These are phyloP conservation scores for Sphagnurus paluster DNA, from an alignment of 1,284 basidiomycete genomes.

Conservation along the genomic window DNA sequence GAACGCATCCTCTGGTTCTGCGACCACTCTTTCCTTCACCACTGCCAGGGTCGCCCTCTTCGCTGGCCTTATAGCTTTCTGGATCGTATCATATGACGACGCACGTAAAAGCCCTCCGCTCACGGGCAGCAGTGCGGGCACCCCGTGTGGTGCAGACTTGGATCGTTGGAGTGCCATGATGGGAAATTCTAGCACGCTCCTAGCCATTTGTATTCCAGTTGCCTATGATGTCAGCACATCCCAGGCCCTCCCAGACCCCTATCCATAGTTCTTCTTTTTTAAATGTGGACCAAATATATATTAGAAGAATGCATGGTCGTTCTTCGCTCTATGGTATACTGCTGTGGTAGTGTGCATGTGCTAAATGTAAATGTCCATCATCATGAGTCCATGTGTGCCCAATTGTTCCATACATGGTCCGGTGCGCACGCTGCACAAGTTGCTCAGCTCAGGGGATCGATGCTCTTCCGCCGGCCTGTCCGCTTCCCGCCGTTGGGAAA, in stretches of 20 bases:
- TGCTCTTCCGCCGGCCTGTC: slow-evolving; percentile 12
- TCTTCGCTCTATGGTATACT: slow-evolving; percentile 1
- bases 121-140: slow-evolving; percentile 16
- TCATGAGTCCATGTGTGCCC: slow-evolving; percentile 12
- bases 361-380: slow-evolving; percentile 10
- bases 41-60: slow-evolving; percentile 5
- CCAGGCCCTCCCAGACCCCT: slow-evolving; percentile 2
- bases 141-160: slow-evolving; percentile 35
- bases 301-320: slow-evolving; percentile 1
- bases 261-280: too few relatives aligned
- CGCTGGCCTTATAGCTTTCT: slow-evolving; percentile 1
- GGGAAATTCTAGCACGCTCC: neutral
- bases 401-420: too few relatives aligned
- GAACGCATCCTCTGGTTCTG: slow-evolving; percentile 41
- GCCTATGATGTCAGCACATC: slow-evolving; percentile 19
- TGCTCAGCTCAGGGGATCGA: slow-evolving; percentile 13
- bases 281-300: too few relatives aligned
- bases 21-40: slow-evolving; percentile 19
- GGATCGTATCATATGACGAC: slow-evolving; percentile 22
- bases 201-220: slow-evolving; percentile 3
- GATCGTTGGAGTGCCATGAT: slow-evolving; percentile 34
- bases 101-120: slow-evolving; percentile 14
- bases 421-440: neutral
- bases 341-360: neutral
- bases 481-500: slow-evolving; percentile 41